Evolutionary conservation across 495 filamentous ascomycete genomes (phyloP).

Genomic region (Neurospora tetraspora): DNA sequence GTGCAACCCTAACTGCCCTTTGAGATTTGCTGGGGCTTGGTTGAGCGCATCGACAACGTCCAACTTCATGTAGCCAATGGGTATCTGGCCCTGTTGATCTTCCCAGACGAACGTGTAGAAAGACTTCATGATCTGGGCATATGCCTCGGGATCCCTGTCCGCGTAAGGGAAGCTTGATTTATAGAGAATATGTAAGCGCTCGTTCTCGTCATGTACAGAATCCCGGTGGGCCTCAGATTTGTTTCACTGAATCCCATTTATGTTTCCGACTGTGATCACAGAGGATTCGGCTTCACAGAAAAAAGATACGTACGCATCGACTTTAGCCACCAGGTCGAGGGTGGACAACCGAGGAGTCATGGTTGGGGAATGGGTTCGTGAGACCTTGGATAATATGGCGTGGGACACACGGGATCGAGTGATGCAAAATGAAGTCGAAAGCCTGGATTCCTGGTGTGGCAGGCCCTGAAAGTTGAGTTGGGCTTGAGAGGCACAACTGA

Average conservation of each 20-base stretch:
- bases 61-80: slow-evolving; percentile 54
- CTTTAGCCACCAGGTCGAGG: slow-evolving; percentile 37
- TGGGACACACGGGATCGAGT: background rate
- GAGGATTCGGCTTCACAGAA: background rate
- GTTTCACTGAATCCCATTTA: background rate
- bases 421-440: background rate
- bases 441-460: background rate
- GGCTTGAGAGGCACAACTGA: background rate
- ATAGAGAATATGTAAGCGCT: slow-evolving; percentile 4
- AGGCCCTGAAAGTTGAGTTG: background rate
- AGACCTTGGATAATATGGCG: background rate
- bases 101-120: slow-evolving; percentile 47
- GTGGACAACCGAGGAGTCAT: slow-evolving; percentile 14
- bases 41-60: slow-evolving; percentile 46
- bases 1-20: slow-evolving; percentile 32
- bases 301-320: slow-evolving; percentile 46
- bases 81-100: slow-evolving; percentile 38
- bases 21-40: slow-evolving; percentile 37
- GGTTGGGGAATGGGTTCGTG: background rate
- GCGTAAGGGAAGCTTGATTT: slow-evolving; percentile 56
- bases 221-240: background rate
- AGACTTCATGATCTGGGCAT: slow-evolving; percentile 35
- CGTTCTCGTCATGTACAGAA: background rate
- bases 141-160: slow-evolving; percentile 41
- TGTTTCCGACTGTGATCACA: background rate